Conservation (phyloP, 345 rosid species). For the Ricinus communis region DNA sequence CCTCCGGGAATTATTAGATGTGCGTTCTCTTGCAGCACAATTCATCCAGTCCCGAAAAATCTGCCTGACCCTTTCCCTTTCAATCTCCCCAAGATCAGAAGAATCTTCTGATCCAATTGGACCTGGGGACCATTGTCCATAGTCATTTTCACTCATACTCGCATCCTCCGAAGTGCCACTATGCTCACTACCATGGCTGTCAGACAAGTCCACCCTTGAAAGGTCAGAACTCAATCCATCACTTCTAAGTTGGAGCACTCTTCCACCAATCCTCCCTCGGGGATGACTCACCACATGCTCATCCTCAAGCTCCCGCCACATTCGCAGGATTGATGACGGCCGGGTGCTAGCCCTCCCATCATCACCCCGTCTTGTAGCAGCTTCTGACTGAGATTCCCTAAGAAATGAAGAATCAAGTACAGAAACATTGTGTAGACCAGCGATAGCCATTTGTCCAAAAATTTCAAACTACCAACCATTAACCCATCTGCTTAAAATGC, state of each 20-base stretch:
- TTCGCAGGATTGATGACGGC: conserved; percentile 74
- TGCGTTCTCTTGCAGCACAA: conserved; percentile 52
- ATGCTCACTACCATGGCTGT: conserved; percentile 38
- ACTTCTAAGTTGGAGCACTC: conserved; percentile 46
- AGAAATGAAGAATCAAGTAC: conserved; percentile 69
- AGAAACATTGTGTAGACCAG: conserved; percentile 74
- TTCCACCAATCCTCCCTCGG: conserved; percentile 54
- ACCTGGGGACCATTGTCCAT: conserved; percentile 56
- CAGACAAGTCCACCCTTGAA: conserved; percentile 40
- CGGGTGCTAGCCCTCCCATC: conserved; percentile 63
- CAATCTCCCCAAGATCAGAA: conserved; percentile 68
- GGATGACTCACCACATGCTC: conserved; percentile 66
- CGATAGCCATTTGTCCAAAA: conserved; percentile 63
- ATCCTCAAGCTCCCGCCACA: conserved; percentile 92
- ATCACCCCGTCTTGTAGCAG: conserved; percentile 47
- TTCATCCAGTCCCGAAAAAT: conserved; percentile 85
- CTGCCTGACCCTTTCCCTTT: conserved; percentile 86
- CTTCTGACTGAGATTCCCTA: conserved; percentile 63
- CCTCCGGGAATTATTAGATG: conserved; percentile 43
- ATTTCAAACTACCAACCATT: conserved; percentile 18
- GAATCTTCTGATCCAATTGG: conserved; percentile 50
- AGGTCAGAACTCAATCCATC: conserved; percentile 35
- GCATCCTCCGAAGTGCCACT: conserved; percentile 43
- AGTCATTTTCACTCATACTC: conserved; percentile 47
- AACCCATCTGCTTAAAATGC: conserved; percentile 46